Base-by-base conservation (phyloP, 2,329 filamentous ascomycete genomes). In the Diaporthe humulicola region DNA sequence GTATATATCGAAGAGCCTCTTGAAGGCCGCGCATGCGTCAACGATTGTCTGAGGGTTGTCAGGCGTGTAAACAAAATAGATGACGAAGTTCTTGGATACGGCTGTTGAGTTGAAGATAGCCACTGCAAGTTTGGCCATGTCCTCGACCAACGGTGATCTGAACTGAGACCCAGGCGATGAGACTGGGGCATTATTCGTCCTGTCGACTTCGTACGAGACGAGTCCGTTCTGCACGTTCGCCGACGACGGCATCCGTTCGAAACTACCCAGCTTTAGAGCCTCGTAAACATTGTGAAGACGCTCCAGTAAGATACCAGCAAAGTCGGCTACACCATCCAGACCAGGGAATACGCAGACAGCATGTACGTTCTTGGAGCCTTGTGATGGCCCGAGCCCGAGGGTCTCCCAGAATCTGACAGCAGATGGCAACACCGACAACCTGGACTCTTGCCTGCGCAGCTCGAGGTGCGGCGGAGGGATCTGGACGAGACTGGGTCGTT, bases 371-470 rank as follows among this genome's bases (percentile, higher is more conserved):
- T 97, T 97, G 10, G 87, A 80, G 0, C 94, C 93, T 74, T 90
- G 90, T 12, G 90, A 90, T 4, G 95, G 95, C 2, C 91, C 91
- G 2, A 98, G 87, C 0, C 94, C 93, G 25, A 97, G 85, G 61
- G 92, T 92, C 80, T 97, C 94, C 95, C 95, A 97, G 80, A 97
- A 98, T 1, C 89, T 85, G 28, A 96, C 85, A 0, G 94, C 93
- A 0, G 94, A 90, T 2, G 95, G 93, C 30, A 96, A 86, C 52
- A 97, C 87, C 15, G 95, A 94, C 73, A 95, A 89, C 64, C 89
- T 90, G 2, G 88, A 88, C 52, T 95, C 93, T 28, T 91, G 90
- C 71, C 94, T 89, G 66, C 92, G 92, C 15, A 97, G 86, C 77
- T 94, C 92, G 50, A 97, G 85, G 79, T 94, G 92, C 1, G 94